These are phyloP conservation scores for Bidens hawaiensis DNA, from an alignment of 140 eudicot species.

Conservation along the genomic window DNA sequence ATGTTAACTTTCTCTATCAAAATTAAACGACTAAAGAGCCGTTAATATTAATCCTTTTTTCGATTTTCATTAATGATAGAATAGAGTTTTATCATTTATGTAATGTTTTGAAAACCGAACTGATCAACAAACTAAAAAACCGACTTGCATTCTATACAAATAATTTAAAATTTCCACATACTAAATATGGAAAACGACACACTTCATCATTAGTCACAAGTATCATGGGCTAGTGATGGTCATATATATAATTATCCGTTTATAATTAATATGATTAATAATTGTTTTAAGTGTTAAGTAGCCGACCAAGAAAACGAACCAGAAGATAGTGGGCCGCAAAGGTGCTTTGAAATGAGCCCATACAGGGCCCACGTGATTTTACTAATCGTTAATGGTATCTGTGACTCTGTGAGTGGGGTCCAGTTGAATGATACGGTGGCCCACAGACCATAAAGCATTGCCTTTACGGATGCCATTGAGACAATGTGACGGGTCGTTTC, in stretches of 20 bases:
- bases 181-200: no score
- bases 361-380: background rate
- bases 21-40: no score
- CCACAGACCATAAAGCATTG: background rate
- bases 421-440: background rate
- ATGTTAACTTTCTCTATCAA: no score
- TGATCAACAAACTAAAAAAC: no score
- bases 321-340: background rate
- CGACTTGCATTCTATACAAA: no score
- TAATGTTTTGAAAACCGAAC: no score
- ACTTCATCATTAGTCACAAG: no score
- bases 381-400: background rate
- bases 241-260: background rate
- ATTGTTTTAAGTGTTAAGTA: background rate
- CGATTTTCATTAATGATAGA: no score
- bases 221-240: no score
- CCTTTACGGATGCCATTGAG: background rate
- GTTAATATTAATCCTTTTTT: no score
- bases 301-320: background rate
- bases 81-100: no score
- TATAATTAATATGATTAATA: background rate
- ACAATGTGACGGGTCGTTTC: background rate
- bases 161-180: no score
- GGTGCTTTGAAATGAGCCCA: background rate
- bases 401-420: background rate